These are phyloP conservation scores for button mushroom (Agaricus bisporus) DNA, from an alignment of 768 basidiomycete species.

Conservation along the genomic window DNA sequence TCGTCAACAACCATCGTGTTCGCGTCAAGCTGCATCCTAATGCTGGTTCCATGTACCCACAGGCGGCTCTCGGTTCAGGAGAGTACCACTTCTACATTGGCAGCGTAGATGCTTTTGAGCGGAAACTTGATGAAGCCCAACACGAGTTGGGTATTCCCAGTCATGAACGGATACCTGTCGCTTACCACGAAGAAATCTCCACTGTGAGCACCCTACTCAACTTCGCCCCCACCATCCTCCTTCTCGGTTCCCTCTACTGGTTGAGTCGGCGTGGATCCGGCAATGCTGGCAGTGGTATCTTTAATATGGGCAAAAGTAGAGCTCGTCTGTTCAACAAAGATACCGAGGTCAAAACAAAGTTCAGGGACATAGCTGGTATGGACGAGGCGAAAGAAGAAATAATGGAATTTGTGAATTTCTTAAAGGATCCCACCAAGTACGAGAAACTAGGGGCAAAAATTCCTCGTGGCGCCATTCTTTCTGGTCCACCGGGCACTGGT, in stretches of 20 bases:
- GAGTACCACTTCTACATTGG: conserved; percentile 97
- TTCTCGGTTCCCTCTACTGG: conserved; percentile 86
- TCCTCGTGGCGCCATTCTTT: conserved; percentile 90
- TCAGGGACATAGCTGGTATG: conserved; percentile 98
- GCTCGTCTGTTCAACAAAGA: conserved; percentile 98
- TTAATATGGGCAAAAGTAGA: conserved; percentile 93
- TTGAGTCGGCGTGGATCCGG: conserved; percentile 69
- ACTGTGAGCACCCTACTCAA: conserved; percentile 75
- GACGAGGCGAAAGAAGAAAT: conserved; percentile 99
- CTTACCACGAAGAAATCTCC: conserved; percentile 93
- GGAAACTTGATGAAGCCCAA: conserved; percentile 92
- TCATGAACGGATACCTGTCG: conserved; percentile 91
- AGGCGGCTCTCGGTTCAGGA: conserved; percentile 40
- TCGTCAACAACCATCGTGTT: conserved; percentile 86
- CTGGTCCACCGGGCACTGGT: conserved; percentile 95
- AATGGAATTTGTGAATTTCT: conserved; percentile 99
- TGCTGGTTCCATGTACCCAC: conserved; percentile 73
- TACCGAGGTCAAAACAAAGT: conserved; percentile 86
- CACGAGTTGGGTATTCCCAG: conserved; percentile 87
- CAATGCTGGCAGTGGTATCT: conserved; percentile 81
- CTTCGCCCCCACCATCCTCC: conserved; percentile 91
- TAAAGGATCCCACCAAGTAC: conserved; percentile 93
- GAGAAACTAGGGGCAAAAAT: conserved; percentile 98
- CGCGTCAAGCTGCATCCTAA: conserved; percentile 92
- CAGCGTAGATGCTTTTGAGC: conserved; percentile 93